Percentiles rank a stretch among this genome's conserved stretches.
Conservation (phyloP, 495 filamentous ascomycete species). For the Aspergillus diversus region DNA sequence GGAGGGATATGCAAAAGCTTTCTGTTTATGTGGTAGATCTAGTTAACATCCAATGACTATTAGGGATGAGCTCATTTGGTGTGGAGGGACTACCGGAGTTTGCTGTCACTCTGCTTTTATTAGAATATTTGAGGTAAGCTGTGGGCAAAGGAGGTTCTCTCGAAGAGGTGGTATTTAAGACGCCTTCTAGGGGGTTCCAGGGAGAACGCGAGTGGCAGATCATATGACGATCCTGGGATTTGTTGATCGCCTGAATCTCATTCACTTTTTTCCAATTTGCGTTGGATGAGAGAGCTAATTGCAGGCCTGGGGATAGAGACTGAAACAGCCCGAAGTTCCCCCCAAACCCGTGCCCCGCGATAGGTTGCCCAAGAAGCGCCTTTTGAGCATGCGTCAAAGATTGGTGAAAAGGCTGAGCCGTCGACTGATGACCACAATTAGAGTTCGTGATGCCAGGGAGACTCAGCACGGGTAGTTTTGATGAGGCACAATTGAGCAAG, state of each 20-base stretch:
- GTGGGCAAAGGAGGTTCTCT: background rate
- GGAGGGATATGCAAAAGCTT: background rate
- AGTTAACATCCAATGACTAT: background rate
- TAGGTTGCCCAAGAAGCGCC: background rate
- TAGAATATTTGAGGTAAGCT: background rate
- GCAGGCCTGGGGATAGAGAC: background rate
- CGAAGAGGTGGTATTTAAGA: background rate
- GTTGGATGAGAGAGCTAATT: background rate
- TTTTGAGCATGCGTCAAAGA: background rate
- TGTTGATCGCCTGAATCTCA: background rate
- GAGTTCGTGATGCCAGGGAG: no score
- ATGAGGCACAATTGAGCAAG: no score
- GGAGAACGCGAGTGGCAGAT: background rate
- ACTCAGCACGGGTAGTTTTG: no score
- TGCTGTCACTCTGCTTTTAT: background rate
- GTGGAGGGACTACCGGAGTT: background rate
- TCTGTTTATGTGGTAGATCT: background rate
- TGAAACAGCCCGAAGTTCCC: background rate
- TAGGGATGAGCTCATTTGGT: background rate
- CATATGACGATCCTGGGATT: background rate
- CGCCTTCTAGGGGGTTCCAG: background rate
- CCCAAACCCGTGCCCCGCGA: background rate
- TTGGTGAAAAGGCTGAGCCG: no score
- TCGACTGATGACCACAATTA: no score
- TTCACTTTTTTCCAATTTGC: background rate